phyloP scores from a whole-genome alignment of 768 basidiomycete genomes.

The Termitomyces sp. region DNA sequence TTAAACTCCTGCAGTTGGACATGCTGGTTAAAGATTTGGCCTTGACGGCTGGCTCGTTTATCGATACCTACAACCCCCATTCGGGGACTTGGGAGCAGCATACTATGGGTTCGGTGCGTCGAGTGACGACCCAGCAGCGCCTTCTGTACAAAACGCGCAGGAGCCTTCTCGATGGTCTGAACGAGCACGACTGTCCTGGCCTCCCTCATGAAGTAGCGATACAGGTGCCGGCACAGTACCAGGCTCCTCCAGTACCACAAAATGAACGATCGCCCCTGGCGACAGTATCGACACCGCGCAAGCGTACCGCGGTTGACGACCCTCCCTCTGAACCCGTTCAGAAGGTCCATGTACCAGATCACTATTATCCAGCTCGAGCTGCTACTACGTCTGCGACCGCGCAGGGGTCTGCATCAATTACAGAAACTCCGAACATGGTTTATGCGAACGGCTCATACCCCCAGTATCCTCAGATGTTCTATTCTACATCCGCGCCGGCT shows the following conservation, averaged over 20 bases:
- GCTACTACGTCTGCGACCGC: not conserved
- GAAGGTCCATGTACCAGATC: conserved; percentile 26
- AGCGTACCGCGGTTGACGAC: conserved; percentile 19
- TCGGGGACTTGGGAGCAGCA: conserved; percentile 68
- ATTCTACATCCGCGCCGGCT: conserved; percentile 1
- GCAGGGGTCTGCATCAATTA: not conserved
- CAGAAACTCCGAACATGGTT: not conserved
- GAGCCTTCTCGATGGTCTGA: conserved; percentile 50
- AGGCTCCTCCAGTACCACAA: not conserved
- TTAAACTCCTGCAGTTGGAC: conserved; percentile 49
- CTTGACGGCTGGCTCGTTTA: conserved; percentile 43
- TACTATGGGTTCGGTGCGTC: conserved; percentile 49
- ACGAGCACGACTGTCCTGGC: conserved; percentile 51
- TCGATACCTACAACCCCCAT: conserved; percentile 52
- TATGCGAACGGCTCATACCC: not conserved
- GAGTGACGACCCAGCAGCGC: conserved; percentile 55
- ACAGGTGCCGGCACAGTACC: conserved; percentile 23
- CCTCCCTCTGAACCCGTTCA: conserved; percentile 6
- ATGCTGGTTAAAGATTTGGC: conserved; percentile 51
- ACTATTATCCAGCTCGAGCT: conserved; percentile 25
- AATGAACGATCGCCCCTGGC: not conserved
- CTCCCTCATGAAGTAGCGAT: conserved; percentile 50
- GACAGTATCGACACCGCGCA: conserved; percentile 7
- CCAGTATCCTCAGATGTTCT: conserved; percentile 1
- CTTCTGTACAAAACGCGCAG: conserved; percentile 57